Conservation (phyloP, 371 early-diverging fungal species). For the Batkoa obscura region DNA sequence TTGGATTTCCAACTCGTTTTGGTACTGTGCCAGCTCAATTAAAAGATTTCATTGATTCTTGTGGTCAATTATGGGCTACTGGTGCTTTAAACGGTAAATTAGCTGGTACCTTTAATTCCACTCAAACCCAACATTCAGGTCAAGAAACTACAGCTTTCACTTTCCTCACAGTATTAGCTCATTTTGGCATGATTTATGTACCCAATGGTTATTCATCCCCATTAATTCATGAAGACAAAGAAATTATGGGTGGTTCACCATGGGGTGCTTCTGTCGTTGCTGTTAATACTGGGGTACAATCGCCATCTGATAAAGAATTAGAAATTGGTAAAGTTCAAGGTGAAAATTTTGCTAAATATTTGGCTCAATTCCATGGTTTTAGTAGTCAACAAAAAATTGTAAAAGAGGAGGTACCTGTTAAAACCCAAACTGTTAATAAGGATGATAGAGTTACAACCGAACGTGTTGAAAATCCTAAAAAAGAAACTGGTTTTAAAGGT, state of each 20-base stretch:
- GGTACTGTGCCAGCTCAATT: constrained; percentile 59
- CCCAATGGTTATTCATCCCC: constrained; percentile 42
- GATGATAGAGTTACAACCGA: too few species aligned
- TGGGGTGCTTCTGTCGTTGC: constrained; percentile 39
- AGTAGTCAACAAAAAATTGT: too few species aligned
- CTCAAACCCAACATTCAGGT: constrained; percentile 53
- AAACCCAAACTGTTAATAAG: too few species aligned
- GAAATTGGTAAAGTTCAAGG: constrained; percentile 43
- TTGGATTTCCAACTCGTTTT: constrained; percentile 61
- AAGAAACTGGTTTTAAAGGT: too few species aligned
- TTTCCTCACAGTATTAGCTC: constrained; percentile 42
- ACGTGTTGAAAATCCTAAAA: too few species aligned
- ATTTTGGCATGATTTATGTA: constrained; percentile 64
- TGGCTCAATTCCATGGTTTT: neutral
- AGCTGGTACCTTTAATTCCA: constrained; percentile 50
- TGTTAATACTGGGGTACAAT: constrained; percentile 40
- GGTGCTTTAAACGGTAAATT: constrained; percentile 49
- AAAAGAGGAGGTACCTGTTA: too few species aligned
- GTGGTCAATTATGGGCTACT: constrained; percentile 48
- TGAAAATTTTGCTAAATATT: constrained; percentile 20
- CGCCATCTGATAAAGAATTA: constrained; percentile 39
- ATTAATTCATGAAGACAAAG: constrained; percentile 23
- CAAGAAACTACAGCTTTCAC: constrained; percentile 57
- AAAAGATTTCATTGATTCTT: constrained; percentile 46
- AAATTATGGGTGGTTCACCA: constrained; percentile 43